Conservation (phyloP, 2,329 filamentous ascomycete species). For the Paracoccidioides brasiliensis region DNA sequence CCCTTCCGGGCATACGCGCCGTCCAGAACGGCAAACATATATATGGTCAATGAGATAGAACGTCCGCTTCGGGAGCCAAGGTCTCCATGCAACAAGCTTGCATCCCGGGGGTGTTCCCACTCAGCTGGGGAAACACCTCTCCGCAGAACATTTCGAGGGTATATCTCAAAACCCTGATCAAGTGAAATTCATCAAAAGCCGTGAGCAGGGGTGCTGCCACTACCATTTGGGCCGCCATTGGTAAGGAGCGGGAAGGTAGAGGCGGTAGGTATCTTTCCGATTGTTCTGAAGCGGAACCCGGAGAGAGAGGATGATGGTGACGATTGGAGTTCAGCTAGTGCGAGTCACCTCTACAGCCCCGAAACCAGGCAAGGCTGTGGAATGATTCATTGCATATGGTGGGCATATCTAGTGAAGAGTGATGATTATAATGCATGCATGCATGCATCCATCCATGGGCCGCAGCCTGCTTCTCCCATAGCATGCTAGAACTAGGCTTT, state of each 20-base stretch:
- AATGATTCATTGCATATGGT: too few species aligned
- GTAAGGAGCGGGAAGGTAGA: slow-evolving; percentile 18
- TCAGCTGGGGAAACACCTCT: background rate
- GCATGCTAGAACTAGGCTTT: too few species aligned
- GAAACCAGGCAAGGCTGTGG: too few species aligned
- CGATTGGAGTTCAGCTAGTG: too few species aligned
- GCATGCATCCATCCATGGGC: too few species aligned
- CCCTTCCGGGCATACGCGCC: slow-evolving; percentile 34
- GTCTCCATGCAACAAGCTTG: slow-evolving; percentile 33
- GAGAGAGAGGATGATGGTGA: too few species aligned
- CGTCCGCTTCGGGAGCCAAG: slow-evolving; percentile 32
- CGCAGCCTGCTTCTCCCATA: too few species aligned
- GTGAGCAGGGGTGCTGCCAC: slow-evolving; percentile 30
- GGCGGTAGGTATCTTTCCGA: slow-evolving; percentile 20
- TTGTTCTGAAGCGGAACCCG: background rate
- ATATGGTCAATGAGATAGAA: slow-evolving; percentile 40
- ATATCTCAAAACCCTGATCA: slow-evolving; percentile 18
- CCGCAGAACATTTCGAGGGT: background rate
- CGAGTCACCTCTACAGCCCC: too few species aligned
- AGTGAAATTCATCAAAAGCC: slow-evolving; percentile 17
- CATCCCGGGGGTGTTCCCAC: background rate
- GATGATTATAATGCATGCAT: too few species aligned
- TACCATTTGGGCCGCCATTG: slow-evolving; percentile 25
- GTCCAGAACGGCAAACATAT: slow-evolving; percentile 40
- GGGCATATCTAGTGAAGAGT: too few species aligned